Base-by-base conservation (phyloP, 805 yeast genomes). In the Saccharomyces jurei region DNA sequence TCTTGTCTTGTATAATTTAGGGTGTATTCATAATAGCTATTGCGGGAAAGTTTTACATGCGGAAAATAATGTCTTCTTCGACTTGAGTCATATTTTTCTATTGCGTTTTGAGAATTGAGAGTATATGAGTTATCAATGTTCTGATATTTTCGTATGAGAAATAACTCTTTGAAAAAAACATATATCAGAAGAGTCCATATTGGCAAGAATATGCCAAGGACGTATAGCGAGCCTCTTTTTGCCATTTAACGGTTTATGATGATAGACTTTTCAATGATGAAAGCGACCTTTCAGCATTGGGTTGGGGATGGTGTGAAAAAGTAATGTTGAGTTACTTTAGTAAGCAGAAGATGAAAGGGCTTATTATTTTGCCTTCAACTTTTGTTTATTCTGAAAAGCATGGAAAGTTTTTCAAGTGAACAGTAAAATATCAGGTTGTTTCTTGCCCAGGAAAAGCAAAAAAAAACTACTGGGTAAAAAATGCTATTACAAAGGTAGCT, bases 11-110 rank as follows among this genome's bases (percentile, higher is more conserved):
- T 36, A 36, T 36, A 36, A 17, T 36, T 21, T 6, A 60, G 26
- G 4, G 63, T 41, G 17, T 60, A 58, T 41, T 61, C 52, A 29
- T 61, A 62, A 51, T 71, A 61, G 3, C 64, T 56, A 46, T 67
- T 65, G 27, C 68, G 57, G 0, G 71, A 62, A n/a, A 67, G 54
- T 50, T 68, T 68, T 41, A 62, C 51, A 1, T 61, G 57, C 6
- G 46, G 44, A 4, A 52, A 29, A 17, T 54, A 41, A 32, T 32
- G 48, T 17, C 60, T 50, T 25, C 58, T 58, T 28, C 64, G 58
- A 21, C 25, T 36, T 36, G 25, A 17, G 10, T 36, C 44, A 36
- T 36, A 36, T 17, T 36, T 22, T 21, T 36, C 44, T 17, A 17
- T 36, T 17, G 10, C 44, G 8, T 22, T 36, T 36, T 17, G 44